Base-by-base conservation (phyloP, 768 basidiomycete species). In the Suillus subluteus region DNA sequence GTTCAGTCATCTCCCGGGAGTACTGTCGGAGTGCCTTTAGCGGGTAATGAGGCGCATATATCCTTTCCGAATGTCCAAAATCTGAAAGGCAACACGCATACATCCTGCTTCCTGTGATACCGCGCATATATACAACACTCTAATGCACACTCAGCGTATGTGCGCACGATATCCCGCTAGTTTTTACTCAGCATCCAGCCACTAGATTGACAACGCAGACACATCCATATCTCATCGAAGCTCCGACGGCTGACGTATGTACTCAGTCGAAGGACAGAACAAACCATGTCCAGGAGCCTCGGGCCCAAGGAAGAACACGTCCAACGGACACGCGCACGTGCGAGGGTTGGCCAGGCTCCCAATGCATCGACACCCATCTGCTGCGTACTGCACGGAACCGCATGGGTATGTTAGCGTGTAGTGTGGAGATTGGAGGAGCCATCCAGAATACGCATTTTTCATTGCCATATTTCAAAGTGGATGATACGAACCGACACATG, bases 1-100 rank as follows among this genome's bases (percentile, higher is more conserved):
- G 67, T 72, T 32, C 74, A 70, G 15, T 66, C 70, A 7, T 70
- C 69, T 52, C 26, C 12, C 5, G 2, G 46, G 4, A 48, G 46
- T 48, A 8, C n/a, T 48, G 4, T 23, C 6, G 7, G 5, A 15
- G 12, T 26, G 13, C n/a, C 23, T 50, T 4, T 6, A 52, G 50
- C 13, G 6, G 13, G 23, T 1, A 15, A 26, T 26, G 12, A 52
- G 26, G 50, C 50, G 23, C 50, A 15, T 52, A 26, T 52, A 52
- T 16, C 26, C 50, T 7, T 13, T 16, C 6, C 6, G 23, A 52
- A 15, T 50, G 13, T 26, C 23, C 48, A 26, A 50, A 50, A 13
- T 15, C 26, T 6, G 23, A 5, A n/a, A 23, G 6, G 3, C 48
- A 3, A 26, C 13, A 23, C 13, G 23, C 50, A 13, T 26, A 3